Evolutionary conservation across 1,284 basidiomycete genomes (phyloP), one percentile per base, ranked within the genome.

Genomic region (Ceratobasidium sp.): DNA sequence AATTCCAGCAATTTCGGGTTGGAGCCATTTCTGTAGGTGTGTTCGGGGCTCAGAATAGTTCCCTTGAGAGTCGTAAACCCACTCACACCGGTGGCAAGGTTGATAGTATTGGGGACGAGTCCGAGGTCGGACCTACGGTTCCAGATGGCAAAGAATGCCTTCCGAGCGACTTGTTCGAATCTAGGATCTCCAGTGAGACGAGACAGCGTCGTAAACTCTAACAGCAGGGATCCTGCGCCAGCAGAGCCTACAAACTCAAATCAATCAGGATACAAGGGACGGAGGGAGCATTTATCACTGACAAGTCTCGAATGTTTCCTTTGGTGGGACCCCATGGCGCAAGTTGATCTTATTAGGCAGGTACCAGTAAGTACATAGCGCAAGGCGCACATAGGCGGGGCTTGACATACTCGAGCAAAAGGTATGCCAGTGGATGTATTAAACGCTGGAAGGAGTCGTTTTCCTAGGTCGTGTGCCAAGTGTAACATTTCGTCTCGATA

Each of bases 111-210:
- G 11, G 94, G 94, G 19, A 98, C 88, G 61, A 98, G 84, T 63
- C 91, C 90, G 74, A 95, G 89, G 59, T 89, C 86, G 65, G 93
- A 92, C 79, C 89, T 89, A 61, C 93, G 88, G 81, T 96, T 95
- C 96, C 96, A 98, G 0, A 98, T 81, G 0, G 92, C 93, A 81
- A 95, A 94, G 81, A 94, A 98, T 0, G 96, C 94, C 79, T 90
- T 92, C 79, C 89, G 86, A 11, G 92, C 92, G 8, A 88, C 90
- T 79, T 91, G 91, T 83, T 98, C 96, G 79, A 94, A 98, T 16
- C 90, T 87, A 41, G 89, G 86, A 79, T 97, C 94, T 9, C 92
- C 92, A 19, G 95, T 96, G 43, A 98, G 85, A 34, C 95, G 89
- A 78, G 93, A 94, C 24, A 98, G 83, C 7, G 93, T 91, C n/a